These are phyloP conservation scores for Brassica nigra DNA, from an alignment of 345 rosid species.

Conservation along the genomic window DNA sequence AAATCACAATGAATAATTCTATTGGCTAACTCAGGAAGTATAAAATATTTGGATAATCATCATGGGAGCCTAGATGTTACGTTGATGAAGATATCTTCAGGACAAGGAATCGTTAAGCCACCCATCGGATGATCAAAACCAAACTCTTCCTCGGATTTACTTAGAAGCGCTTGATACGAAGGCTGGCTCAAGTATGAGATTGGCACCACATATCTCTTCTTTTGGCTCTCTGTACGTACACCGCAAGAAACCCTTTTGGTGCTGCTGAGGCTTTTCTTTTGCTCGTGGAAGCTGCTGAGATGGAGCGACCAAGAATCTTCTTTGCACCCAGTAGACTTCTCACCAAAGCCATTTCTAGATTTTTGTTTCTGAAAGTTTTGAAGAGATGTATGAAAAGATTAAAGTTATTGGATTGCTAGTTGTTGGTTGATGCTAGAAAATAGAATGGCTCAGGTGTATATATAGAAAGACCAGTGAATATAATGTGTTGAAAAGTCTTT, in stretches of 20 bases:
- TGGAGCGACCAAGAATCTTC: neutral
- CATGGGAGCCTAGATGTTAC: constrained; percentile 42
- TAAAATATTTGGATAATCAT: constrained; percentile 4
- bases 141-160: constrained; percentile 56
- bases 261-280: constrained; percentile 15
- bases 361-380: neutral
- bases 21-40: constrained; percentile 4
- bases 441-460: neutral
- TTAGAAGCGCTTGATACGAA: constrained; percentile 48
- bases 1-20: constrained; percentile 26
- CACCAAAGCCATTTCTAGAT: neutral
- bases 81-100: constrained; percentile 47
- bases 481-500: neutral
- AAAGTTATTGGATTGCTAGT: constrained; percentile 4
- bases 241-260: constrained; percentile 52
- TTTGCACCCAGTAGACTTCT: constrained; percentile 4
- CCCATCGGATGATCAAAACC: constrained; percentile 59
- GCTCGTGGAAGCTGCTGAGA: neutral
- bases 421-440: constrained; percentile 15
- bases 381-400: constrained; percentile 5
- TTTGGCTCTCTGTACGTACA: constrained; percentile 55
- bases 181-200: constrained; percentile 47
- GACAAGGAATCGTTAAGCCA: constrained; percentile 58
- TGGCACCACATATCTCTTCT: constrained; percentile 55
- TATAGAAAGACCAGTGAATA: constrained; percentile 17